These are phyloP conservation scores for Candida oleophila DNA, from an alignment of 805 yeast genomes.

Conservation along the genomic window DNA sequence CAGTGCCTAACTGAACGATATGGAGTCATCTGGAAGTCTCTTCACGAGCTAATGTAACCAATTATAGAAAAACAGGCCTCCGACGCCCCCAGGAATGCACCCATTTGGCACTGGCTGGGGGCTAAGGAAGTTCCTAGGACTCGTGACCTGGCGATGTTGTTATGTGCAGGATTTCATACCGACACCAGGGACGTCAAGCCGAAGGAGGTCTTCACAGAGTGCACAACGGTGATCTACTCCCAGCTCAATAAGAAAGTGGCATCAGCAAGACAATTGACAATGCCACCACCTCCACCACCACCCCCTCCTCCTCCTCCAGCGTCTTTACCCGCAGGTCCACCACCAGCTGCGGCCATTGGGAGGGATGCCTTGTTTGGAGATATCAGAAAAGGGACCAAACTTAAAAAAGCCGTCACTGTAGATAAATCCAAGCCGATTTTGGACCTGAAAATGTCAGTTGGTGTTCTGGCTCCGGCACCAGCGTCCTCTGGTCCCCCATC, in stretches of 20 bases:
- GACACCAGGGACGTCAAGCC: background rate
- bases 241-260: no score
- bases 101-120: no score
- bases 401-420: constrained; percentile 44
- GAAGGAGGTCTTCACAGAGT: background rate
- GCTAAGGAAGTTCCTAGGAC: background rate
- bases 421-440: constrained; percentile 56
- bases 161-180: background rate
- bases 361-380: constrained; percentile 67
- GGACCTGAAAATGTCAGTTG: constrained; percentile 47
- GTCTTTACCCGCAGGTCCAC: constrained; percentile 13
- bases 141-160: background rate
- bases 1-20: no score
- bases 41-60: no score
- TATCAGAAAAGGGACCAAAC: constrained; percentile 59
- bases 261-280: no score
- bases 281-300: constrained; percentile 35
- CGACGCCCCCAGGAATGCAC: no score
- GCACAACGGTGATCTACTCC: background rate
- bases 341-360: constrained; percentile 27
- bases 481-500: constrained; percentile 19
- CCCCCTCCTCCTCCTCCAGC: constrained; percentile 30
- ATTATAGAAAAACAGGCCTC: no score
- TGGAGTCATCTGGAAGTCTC: no score
- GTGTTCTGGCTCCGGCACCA: constrained; percentile 17